Conservation (phyloP, 1,139 yeast species). For the Magnusiomyces tetraspermus region DNA sequence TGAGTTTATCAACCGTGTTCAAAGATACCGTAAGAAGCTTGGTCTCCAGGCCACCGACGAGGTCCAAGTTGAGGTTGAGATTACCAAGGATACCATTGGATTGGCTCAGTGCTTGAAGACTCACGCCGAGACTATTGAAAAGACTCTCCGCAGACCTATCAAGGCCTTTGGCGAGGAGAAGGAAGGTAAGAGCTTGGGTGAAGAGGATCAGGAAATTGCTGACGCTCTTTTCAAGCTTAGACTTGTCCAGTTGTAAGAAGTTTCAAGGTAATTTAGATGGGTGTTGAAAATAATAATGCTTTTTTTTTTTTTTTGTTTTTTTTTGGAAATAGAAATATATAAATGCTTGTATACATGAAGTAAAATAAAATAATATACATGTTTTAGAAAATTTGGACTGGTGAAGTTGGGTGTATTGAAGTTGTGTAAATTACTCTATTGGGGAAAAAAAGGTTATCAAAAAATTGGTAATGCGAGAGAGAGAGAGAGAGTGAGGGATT, state of each 20-base stretch:
- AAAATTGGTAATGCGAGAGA: too few relatives aligned
- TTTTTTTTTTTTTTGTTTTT: too few relatives aligned
- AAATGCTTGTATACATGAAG: too few relatives aligned
- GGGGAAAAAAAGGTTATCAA: too few relatives aligned
- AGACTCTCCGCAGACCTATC: conserved; percentile 59
- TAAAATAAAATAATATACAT: too few relatives aligned
- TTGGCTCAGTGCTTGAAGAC: conserved; percentile 54
- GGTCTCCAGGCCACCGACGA: conserved; percentile 94
- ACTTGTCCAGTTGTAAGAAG: conserved; percentile 49
- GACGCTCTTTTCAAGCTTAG: conserved; percentile 77
- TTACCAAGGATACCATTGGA: conserved; percentile 56
- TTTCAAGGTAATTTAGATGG: neutral
- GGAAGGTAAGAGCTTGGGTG: conserved; percentile 45
- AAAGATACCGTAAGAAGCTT: conserved; percentile 93
- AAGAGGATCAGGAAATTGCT: conserved; percentile 83
- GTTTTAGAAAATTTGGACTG: too few relatives aligned
- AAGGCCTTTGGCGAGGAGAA: conserved; percentile 19
- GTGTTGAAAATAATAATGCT: too few relatives aligned
- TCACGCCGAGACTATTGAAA: conserved; percentile 61
- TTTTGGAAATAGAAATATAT: too few relatives aligned
- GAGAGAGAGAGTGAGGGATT: too few relatives aligned
- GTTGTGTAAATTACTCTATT: too few relatives aligned
- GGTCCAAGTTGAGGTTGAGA: conserved; percentile 71
- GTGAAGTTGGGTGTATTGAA: too few relatives aligned
- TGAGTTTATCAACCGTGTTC: conserved; percentile 93